Evolutionary conservation across 2,329 filamentous ascomycete genomes (phyloP).

Genomic region (Trichoderma sp.): DNA sequence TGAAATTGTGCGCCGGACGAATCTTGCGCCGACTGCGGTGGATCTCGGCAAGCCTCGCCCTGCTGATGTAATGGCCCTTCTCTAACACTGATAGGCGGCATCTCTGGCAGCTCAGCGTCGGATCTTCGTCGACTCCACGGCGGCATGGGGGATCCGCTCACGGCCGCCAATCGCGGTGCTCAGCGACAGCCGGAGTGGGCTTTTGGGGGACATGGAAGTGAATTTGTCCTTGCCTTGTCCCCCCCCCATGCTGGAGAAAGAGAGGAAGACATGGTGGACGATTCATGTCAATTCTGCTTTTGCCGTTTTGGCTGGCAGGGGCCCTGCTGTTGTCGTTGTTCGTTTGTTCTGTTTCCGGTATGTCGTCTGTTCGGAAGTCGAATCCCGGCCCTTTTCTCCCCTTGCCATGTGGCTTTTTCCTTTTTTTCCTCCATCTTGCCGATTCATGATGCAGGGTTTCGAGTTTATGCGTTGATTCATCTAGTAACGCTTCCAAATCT

Average conservation of each 20-base stretch:
- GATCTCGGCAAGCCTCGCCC: not conserved
- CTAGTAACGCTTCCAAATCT: too few relatives aligned
- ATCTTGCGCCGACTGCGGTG: slow-evolving; percentile 21
- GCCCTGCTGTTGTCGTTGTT: too few relatives aligned
- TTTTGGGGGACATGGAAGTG: not conserved
- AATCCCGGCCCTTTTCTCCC: too few relatives aligned
- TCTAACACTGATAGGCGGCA: slow-evolving; percentile 5
- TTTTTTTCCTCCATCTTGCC: not conserved
- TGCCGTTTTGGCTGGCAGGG: too few relatives aligned
- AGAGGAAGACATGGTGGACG: not conserved
- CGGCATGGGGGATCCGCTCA: not conserved
- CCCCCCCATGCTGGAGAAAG: not conserved
- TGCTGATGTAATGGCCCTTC: not conserved
- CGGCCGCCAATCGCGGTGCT: not conserved
- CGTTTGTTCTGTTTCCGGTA: not conserved
- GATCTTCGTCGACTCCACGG: slow-evolving; percentile 15
- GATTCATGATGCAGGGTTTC: too few relatives aligned
- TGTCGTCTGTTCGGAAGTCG: not conserved
- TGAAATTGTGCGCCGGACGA: slow-evolving; percentile 25
- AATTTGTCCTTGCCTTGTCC: too few relatives aligned
- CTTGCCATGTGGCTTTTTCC: not conserved
- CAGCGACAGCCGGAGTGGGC: slow-evolving; percentile 14
- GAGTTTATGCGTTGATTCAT: too few relatives aligned
- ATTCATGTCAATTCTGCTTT: not conserved
- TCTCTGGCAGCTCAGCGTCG: not conserved